phyloP scores from a whole-genome alignment of 2,329 filamentous ascomycete species.

The Blastomyces parvus region DNA sequence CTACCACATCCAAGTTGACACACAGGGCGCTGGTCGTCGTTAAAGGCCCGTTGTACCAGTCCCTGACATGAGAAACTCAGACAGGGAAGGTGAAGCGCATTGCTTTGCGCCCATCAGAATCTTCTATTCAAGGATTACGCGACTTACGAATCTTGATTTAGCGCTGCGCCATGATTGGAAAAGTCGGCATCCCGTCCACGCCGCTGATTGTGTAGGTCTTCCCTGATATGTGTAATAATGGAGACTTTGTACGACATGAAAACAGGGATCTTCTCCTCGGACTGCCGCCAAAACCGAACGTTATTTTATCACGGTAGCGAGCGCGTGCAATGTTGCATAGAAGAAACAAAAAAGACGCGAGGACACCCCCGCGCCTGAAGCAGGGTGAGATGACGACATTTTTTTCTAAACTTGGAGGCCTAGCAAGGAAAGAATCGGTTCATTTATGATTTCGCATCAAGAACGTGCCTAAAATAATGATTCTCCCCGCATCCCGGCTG shows the following conservation, averaged over 20 bases:
- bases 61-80: not conserved
- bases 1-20: slow-evolving; percentile 3
- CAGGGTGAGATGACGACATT: not conserved
- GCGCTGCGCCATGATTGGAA: not conserved
- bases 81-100: not conserved
- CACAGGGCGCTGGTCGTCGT: not conserved
- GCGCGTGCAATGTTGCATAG: not conserved
- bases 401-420: not conserved
- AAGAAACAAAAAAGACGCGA: not conserved
- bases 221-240: not conserved
- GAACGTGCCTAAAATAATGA: not conserved
- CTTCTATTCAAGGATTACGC: not conserved
- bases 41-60: slow-evolving; percentile 7
- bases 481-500: not conserved
- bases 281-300: not conserved
- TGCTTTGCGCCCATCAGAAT: not conserved
- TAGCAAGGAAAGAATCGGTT: not conserved
- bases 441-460: not conserved
- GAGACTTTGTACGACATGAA: slow-evolving; percentile 1
- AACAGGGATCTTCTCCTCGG: slow-evolving; percentile 1
- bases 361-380: not conserved
- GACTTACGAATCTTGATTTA: slow-evolving; percentile 8
- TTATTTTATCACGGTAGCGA: not conserved
- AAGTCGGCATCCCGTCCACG: not conserved
- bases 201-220: slow-evolving; percentile 1